phyloP scores from a whole-genome alignment of 495 filamentous ascomycete genomes.

The Podospora didyma region DNA sequence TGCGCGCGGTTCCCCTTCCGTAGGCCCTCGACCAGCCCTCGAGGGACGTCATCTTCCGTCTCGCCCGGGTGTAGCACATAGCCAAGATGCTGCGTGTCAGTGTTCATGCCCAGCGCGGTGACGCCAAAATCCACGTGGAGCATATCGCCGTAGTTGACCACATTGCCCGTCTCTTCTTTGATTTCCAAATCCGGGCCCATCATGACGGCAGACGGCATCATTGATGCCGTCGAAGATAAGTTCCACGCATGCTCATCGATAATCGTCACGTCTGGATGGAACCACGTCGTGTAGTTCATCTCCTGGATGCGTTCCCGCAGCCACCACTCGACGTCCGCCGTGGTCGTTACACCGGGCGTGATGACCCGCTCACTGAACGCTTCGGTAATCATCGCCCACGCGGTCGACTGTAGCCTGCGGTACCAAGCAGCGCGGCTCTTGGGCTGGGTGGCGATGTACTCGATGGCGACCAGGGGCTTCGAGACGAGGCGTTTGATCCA shows the following conservation, averaged over 20 bases:
- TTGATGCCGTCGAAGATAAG: conserved; percentile 4
- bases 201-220: not conserved
- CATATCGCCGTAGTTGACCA: conserved; percentile 38
- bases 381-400: conserved; percentile 45
- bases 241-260: conserved; percentile 15
- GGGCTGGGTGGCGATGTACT: conserved; percentile 42
- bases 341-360: conserved; percentile 37
- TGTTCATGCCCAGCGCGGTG: conserved; percentile 44
- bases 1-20: conserved; percentile 41
- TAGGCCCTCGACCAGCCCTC: conserved; percentile 34
- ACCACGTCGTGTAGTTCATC: conserved; percentile 48
- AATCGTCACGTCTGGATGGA: conserved; percentile 41
- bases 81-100: conserved; percentile 46
- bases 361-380: conserved; percentile 42
- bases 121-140: conserved; percentile 48
- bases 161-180: not conserved
- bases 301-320: conserved; percentile 41
- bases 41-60: conserved; percentile 34
- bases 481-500: conserved; percentile 34
- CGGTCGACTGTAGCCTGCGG: conserved; percentile 39
- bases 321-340: conserved; percentile 46
- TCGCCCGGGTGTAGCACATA: conserved; percentile 43
- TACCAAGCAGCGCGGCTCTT: conserved; percentile 36
- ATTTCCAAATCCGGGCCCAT: not conserved
- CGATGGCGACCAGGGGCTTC: conserved; percentile 40